A percentile compares a stretch with the other conserved stretches of the same genome.
phyloP scores from a whole-genome alignment of 148 eudicot species.

The Vaccinium myrtillus region DNA sequence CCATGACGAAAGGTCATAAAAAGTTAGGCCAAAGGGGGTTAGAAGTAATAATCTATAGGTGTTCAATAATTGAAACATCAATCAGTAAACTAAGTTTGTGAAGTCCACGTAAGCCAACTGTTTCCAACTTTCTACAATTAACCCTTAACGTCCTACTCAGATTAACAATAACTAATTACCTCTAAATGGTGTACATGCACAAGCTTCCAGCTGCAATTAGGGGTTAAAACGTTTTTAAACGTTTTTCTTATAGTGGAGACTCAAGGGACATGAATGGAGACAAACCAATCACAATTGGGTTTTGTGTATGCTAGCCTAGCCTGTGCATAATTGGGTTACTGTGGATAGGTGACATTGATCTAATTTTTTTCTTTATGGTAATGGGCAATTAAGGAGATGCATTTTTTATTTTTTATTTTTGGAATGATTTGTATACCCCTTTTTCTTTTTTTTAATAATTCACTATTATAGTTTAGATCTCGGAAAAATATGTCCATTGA shows the following conservation, averaged over 20 bases:
- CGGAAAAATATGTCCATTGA: too few relatives aligned
- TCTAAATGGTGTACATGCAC: constrained; percentile 23
- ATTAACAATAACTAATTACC: background rate
- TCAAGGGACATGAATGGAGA: constrained; percentile 25
- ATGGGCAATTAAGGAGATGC: background rate
- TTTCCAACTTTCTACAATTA: background rate
- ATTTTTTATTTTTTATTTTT: background rate
- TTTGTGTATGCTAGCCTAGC: constrained; percentile 37
- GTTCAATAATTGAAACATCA: background rate
- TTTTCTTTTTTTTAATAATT: too few relatives aligned
- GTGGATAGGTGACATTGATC: background rate
- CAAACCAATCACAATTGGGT: constrained; percentile 49
- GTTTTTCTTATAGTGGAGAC: constrained; percentile 10
- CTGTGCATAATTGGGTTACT: background rate
- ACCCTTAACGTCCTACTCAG: background rate
- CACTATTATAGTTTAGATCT: too few relatives aligned
- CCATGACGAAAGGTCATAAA: too few relatives aligned
- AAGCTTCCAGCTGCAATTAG: constrained; percentile 10
- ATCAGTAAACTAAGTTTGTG: background rate
- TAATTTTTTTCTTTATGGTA: background rate
- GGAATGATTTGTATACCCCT: too few relatives aligned
- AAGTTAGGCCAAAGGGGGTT: background rate
- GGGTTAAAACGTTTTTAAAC: too few relatives aligned
- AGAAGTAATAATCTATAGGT: background rate
- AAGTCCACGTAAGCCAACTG: background rate